Evolutionary conservation across 495 filamentous ascomycete species (phyloP).

Genomic region (Penicillium malachiteum): DNA sequence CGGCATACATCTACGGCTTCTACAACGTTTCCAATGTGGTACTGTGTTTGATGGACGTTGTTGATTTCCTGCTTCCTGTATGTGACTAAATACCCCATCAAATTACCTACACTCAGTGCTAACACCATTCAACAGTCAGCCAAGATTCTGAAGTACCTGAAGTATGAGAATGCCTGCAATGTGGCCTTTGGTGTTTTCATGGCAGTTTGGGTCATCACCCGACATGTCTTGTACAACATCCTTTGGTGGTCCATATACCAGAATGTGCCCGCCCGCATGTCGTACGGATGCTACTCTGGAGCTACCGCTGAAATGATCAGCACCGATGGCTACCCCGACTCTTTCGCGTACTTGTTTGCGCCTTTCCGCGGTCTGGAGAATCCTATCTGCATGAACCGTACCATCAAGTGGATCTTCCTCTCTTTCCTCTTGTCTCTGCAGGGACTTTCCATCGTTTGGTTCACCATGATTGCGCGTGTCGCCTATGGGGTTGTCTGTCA

Average conservation of each 20-base stretch:
- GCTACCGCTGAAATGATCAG: slow-evolving; percentile 54
- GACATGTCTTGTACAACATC: slow-evolving; percentile 75
- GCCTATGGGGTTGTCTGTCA: slow-evolving; percentile 73
- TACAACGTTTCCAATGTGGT: slow-evolving; percentile 87
- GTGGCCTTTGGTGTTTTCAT: slow-evolving; percentile 84
- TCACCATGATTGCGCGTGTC: slow-evolving; percentile 80
- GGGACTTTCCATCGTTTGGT: slow-evolving; percentile 80
- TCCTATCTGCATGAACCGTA: slow-evolving; percentile 71
- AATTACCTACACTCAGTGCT: background rate
- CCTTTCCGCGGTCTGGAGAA: slow-evolving; percentile 68
- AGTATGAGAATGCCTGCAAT: slow-evolving; percentile 74
- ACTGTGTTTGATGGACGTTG: slow-evolving; percentile 88
- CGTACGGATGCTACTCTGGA: slow-evolving; percentile 68
- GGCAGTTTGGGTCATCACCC: slow-evolving; percentile 76
- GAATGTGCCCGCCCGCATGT: slow-evolving; percentile 62
- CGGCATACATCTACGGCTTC: slow-evolving; percentile 79
- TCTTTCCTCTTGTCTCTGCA: slow-evolving; percentile 75
- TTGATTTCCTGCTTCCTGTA: slow-evolving; percentile 86
- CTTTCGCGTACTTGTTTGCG: slow-evolving; percentile 61
- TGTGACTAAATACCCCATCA: slow-evolving; percentile 28
- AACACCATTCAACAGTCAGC: slow-evolving; percentile 59
- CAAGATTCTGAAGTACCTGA: slow-evolving; percentile 90
- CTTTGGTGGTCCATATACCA: slow-evolving; percentile 79
- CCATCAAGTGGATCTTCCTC: slow-evolving; percentile 73
- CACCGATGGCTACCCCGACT: slow-evolving; percentile 54